Conservation (phyloP, 495 filamentous ascomycete genomes). For the Choiromyces venosus region DNA sequence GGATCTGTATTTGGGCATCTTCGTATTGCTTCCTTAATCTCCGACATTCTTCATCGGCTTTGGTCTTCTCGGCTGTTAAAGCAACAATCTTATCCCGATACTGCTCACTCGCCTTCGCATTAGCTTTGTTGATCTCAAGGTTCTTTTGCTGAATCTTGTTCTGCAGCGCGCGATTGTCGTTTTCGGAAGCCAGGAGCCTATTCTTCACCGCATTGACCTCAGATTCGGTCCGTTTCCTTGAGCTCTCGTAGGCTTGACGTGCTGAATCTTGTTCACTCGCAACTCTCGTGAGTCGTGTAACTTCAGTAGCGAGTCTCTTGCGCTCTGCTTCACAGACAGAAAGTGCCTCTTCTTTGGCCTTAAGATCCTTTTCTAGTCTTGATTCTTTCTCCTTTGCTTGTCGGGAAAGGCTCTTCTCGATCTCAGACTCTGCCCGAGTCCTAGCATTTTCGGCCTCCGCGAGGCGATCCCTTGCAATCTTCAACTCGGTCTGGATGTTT, state of each 20-base stretch:
- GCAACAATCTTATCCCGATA: slow-evolving; percentile 70
- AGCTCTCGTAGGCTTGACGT: slow-evolving; percentile 57
- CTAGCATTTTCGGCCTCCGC: slow-evolving; percentile 77
- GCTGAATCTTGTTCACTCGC: slow-evolving; percentile 89
- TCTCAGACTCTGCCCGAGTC: slow-evolving; percentile 69
- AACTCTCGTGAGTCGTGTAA: slow-evolving; percentile 73
- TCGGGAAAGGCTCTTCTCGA: slow-evolving; percentile 71
- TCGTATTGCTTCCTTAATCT: slow-evolving; percentile 78
- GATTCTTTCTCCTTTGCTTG: slow-evolving; percentile 77
- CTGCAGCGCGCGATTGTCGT: slow-evolving; percentile 89
- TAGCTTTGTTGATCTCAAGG: slow-evolving; percentile 87
- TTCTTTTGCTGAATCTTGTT: slow-evolving; percentile 99
- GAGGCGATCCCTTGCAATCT: slow-evolving; percentile 73
- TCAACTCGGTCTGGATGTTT: slow-evolving; percentile 78
- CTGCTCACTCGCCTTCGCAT: slow-evolving; percentile 76
- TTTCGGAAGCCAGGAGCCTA: slow-evolving; percentile 85
- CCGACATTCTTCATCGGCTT: slow-evolving; percentile 75
- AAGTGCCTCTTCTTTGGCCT: slow-evolving; percentile 62
- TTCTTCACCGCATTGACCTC: slow-evolving; percentile 92
- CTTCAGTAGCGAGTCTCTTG: slow-evolving; percentile 62
- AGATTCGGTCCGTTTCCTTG: slow-evolving; percentile 62
- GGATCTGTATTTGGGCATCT: slow-evolving; percentile 76
- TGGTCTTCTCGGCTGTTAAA: slow-evolving; percentile 78
- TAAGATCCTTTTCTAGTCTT: slow-evolving; percentile 70
- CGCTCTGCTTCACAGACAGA: slow-evolving; percentile 72